phyloP scores from a whole-genome alignment of 192 early-diverging fungal species.

The Coemansia reversa region DNA sequence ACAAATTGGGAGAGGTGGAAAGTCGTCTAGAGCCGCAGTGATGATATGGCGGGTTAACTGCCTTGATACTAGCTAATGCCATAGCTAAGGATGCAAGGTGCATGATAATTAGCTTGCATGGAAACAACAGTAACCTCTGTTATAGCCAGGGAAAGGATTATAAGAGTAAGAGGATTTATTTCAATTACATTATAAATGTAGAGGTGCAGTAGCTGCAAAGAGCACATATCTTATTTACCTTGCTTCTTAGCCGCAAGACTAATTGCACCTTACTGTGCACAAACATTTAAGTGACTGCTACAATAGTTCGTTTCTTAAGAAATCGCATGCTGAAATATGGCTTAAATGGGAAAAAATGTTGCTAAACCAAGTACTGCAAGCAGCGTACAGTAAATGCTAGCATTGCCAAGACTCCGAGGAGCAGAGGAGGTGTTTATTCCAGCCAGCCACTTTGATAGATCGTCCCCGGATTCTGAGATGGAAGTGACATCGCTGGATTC shows the following conservation, averaged over 20 bases:
- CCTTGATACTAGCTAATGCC: neutral
- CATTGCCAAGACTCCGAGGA: neutral
- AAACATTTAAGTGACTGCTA: conserved; percentile 4
- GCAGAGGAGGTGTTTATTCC: conserved; percentile 17
- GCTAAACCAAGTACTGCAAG: conserved; percentile 13
- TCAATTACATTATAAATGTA: neutral
- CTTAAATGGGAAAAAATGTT: conserved; percentile 4
- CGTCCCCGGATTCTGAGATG: conserved; percentile 4
- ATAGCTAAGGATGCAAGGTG: neutral
- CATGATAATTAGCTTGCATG: neutral
- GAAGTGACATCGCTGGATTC: neutral
- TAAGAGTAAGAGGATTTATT: neutral
- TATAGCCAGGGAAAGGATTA: neutral
- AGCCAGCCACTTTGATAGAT: conserved; percentile 46
- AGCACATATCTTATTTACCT: neutral
- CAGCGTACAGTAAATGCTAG: neutral
- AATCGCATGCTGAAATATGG: conserved; percentile 1
- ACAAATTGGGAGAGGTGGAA: neutral
- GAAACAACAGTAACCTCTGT: neutral
- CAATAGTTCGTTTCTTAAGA: neutral
- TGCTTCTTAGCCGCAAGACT: neutral
- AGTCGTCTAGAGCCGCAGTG: neutral
- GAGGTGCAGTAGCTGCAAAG: neutral
- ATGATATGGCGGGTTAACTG: neutral
- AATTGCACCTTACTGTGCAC: neutral